Evolutionary conservation across 2,329 filamentous ascomycete species (phyloP).

Genomic region (Alternaria sp.): DNA sequence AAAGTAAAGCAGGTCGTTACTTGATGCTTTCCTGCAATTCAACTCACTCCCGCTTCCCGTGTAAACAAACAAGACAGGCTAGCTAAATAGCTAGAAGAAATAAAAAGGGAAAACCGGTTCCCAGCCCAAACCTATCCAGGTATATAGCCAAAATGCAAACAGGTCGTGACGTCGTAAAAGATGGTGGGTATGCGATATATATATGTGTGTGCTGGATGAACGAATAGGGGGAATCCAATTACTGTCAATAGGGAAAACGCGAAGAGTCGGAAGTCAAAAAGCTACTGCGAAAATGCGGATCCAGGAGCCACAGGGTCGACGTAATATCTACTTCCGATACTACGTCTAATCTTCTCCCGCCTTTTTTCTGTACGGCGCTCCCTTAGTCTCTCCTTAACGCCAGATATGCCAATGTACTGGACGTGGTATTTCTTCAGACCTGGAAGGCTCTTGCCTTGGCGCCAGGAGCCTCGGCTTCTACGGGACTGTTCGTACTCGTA

Average conservation of each 20-base stretch:
- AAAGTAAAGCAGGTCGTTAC: not conserved
- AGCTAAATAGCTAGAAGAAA: not conserved
- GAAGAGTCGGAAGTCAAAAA: not conserved
- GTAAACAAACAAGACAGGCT: not conserved
- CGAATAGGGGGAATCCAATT: not conserved
- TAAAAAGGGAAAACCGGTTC: not conserved
- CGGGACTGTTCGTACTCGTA: conserved; percentile 18
- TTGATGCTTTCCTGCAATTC: not conserved
- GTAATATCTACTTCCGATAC: conserved; percentile 60
- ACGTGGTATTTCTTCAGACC: conserved; percentile 57
- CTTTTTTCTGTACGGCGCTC: conserved; percentile 60
- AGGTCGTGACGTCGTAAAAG: conserved; percentile 8
- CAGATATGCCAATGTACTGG: conserved; percentile 60
- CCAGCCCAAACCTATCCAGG: conserved; percentile 1
- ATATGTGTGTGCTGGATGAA: not conserved
- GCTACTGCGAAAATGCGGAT: not conserved
- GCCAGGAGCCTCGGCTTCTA: conserved; percentile 30
- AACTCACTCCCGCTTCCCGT: not conserved
- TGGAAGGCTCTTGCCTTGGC: conserved; percentile 48
- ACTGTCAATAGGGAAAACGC: not conserved
- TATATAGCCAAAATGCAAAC: conserved; percentile 9
- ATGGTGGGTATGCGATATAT: conserved; percentile 1
- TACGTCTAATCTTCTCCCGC: conserved; percentile 62
- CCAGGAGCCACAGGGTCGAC: conserved; percentile 30
- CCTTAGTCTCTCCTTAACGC: conserved; percentile 58